phyloP scores from a whole-genome alignment of 1,284 basidiomycete species.

The Moesziomyces sp. region DNA sequence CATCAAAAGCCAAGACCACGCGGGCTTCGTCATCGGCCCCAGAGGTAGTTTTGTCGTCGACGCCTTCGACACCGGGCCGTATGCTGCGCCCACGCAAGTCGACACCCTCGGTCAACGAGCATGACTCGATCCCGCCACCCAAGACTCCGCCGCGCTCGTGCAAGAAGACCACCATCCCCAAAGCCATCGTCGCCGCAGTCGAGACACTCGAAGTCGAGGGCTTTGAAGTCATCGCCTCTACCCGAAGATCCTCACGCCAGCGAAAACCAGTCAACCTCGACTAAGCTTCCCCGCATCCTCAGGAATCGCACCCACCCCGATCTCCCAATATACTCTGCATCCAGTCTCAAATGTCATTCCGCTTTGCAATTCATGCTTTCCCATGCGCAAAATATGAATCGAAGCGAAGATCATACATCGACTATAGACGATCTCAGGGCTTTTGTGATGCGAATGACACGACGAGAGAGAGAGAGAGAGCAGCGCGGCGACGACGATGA shows the following conservation, averaged over 20 bases:
- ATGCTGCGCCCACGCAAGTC: slow-evolving; percentile 19
- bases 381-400: no score
- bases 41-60: neutral
- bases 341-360: no score
- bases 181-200: neutral
- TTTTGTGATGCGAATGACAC: no score
- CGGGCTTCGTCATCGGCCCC: neutral
- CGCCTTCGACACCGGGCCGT: slow-evolving; percentile 14
- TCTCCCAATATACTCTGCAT: no score
- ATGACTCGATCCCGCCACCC: slow-evolving; percentile 1
- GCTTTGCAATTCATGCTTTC: no score
- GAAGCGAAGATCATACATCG: no score
- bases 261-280: slow-evolving; percentile 34
- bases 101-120: slow-evolving; percentile 4
- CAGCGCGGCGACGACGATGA: no score
- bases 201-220: slow-evolving; percentile 28
- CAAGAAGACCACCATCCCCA: slow-evolving; percentile 3
- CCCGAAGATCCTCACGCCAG: slow-evolving; percentile 24
- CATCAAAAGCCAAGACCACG: slow-evolving; percentile 1
- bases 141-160: slow-evolving; percentile 15
- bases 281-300: slow-evolving; percentile 1
- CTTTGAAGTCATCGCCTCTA: slow-evolving; percentile 23
- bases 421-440: no score
- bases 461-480: no score
- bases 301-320: no score